Evolutionary conservation across 768 basidiomycete genomes (phyloP).

Genomic region (Rhodosporidiobolus sp.): DNA sequence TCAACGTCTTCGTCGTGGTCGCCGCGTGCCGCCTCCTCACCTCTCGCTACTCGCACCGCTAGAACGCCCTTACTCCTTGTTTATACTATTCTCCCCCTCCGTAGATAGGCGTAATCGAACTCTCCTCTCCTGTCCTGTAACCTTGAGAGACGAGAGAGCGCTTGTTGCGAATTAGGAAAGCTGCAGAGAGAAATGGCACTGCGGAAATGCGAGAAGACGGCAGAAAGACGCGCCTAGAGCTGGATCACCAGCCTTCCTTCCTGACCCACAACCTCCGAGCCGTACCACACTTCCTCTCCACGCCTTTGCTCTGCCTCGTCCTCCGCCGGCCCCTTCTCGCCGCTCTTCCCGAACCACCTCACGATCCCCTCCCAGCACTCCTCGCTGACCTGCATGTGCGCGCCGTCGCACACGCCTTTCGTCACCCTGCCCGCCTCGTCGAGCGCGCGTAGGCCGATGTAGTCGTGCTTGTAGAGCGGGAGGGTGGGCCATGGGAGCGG

Average conservation of each 20-base stretch:
- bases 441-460: slow-evolving; percentile 43
- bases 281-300: neutral
- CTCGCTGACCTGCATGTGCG: slow-evolving; percentile 45
- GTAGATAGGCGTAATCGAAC: too few relatives aligned
- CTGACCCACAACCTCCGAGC: neutral
- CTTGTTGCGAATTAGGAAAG: too few relatives aligned
- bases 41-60: slow-evolving; percentile 35
- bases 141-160: too few relatives aligned
- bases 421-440: slow-evolving; percentile 32
- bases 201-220: too few relatives aligned
- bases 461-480: slow-evolving; percentile 44
- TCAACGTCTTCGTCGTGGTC: slow-evolving; percentile 55
- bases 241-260: neutral
- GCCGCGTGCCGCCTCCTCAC: slow-evolving; percentile 31
- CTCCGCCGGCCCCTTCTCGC: neutral
- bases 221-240: neutral
- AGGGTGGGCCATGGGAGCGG: slow-evolving; percentile 33
- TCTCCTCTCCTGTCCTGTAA: too few relatives aligned
- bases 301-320: neutral
- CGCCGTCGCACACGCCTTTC: slow-evolving; percentile 40
- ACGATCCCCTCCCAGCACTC: slow-evolving; percentile 42
- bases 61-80: too few relatives aligned
- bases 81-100: too few relatives aligned
- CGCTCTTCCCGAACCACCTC: slow-evolving; percentile 22
- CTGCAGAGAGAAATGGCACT: too few relatives aligned